Evolutionary conservation across 192 early-diverging fungal genomes (phyloP).

Genomic region (Chytriomyces hyalinus): DNA sequence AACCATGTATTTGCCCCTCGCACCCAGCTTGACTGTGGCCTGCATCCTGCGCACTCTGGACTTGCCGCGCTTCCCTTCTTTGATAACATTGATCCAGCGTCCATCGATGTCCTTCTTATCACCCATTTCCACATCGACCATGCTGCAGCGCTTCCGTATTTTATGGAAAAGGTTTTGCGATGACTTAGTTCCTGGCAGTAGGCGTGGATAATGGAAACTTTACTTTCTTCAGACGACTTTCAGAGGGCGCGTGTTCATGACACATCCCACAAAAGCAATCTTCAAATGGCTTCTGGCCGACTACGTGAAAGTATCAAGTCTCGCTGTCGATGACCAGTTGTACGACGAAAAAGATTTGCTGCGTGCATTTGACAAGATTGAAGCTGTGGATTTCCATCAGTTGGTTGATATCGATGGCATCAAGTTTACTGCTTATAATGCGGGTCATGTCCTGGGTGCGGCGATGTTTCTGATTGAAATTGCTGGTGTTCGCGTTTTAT

Average conservation of each 20-base stretch:
- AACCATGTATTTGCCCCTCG: not conserved
- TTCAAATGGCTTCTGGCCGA: slow-evolving; percentile 96
- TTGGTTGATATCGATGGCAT: slow-evolving; percentile 91
- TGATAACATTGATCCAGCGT: slow-evolving; percentile 88
- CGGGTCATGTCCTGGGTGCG: slow-evolving; percentile 96
- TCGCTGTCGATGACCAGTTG: slow-evolving; percentile 77
- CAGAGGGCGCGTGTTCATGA: slow-evolving; percentile 97
- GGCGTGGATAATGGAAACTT: slow-evolving; percentile 28
- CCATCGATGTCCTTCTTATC: slow-evolving; percentile 87
- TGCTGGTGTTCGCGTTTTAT: slow-evolving; percentile 85
- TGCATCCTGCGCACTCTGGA: slow-evolving; percentile 94
- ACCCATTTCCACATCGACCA: slow-evolving; percentile 99
- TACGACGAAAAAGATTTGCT: slow-evolving; percentile 90
- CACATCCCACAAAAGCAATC: slow-evolving; percentile 97
- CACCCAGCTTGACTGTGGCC: slow-evolving; percentile 87
- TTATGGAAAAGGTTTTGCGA: slow-evolving; percentile 85
- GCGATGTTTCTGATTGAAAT: slow-evolving; percentile 87
- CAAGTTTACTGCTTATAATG: slow-evolving; percentile 83
- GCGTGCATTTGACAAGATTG: slow-evolving; percentile 83
- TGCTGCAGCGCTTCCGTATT: slow-evolving; percentile 93
- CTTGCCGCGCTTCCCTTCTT: slow-evolving; percentile 91
- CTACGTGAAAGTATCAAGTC: slow-evolving; percentile 88
- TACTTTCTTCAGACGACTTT: slow-evolving; percentile 79
- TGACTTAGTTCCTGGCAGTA: not conserved
- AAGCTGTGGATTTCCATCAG: slow-evolving; percentile 96